Base-by-base conservation (phyloP, 257 asterid species). In the Primulina huaijiensis region DNA sequence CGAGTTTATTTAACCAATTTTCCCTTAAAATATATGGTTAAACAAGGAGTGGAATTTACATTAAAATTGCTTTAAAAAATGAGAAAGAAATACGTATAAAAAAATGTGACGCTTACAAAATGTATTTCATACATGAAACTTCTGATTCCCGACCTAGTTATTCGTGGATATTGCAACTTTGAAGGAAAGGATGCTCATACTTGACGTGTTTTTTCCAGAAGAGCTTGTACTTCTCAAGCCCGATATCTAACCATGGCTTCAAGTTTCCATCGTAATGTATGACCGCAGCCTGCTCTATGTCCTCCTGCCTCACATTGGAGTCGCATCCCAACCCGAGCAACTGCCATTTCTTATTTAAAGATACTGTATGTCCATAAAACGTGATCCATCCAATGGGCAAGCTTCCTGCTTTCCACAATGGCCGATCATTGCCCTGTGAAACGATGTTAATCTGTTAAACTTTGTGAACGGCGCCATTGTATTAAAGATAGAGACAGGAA, bases 211-310 rank as follows among this genome's bases (percentile, higher is more conserved):
- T 88, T 75, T 71, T 77, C 99, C 99, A 94, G 60, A 75, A 82
- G 52, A 55, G 68, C 76, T 84, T 94, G 86, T 87, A 84, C 74
- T 79, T 85, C 9, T 91, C 96, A 31, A 91, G 67, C 65, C 96
- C 97, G 30, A 86, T 76, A 75, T 94, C 99, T 77, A 88, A 69
- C 99, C 97, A 94, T 59, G 99, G 99, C 68, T 94, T 94, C 83
- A 82, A 73, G 25, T 82, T 72, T 57, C 99, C 99, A 65, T 94
- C 95, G 64, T 71, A 94, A 80, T 94, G 99, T 63, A 94, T 30
- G 33, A 89, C 99, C 10, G 90, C 88, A 5, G 92, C 99, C 27
- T 69, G 71, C 62, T 82, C 85, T 61, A 94, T 79, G 61, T 85
- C 85, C 17, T 68, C 82, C 70, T 7, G 75, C 57, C 74, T 75